Base-by-base conservation (phyloP, 2,329 filamentous ascomycete genomes). In the Diaporthe citrichinensis region DNA sequence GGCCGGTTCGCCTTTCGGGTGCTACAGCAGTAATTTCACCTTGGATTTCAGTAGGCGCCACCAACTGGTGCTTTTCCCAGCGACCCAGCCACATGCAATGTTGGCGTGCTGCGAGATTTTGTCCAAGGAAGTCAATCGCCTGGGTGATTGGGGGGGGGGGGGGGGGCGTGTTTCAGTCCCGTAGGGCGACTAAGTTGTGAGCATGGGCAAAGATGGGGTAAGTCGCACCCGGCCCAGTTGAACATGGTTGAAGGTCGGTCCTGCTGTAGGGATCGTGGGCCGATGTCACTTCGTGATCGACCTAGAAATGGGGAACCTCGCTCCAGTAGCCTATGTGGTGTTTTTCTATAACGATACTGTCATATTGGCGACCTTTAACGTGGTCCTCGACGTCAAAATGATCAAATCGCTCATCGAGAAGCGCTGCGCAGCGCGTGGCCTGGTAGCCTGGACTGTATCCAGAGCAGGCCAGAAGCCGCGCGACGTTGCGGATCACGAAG, bases 211-310 rank as follows among this genome's bases (percentile, higher is more conserved):
- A 46, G 39, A 31, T 44, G 59, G 59, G 39, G 39, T 46, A 65
- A 44, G 31, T 23, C 15, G 8, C 55, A 6, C 57, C 23, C 34
- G 6, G 17, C 34, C 36, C 59, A 28, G 39, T 9, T 62, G 39
- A 41, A 5, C 15, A 20, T 44, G 36, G n/a, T 41, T 44, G 59
- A 44, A 46, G 41, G n/a, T 31, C 28, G 59, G 41, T 34, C 31
- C 59, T 65, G 25, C 59, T 44, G n/a, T 46, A 31, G n/a, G 57
- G 41, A 65, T 46, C 9, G n/a, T 10, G 57, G 6, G 59, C 41
- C 59, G 59, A 65, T 65, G 61, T 46, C 6, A 65, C 41, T 31
- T 46, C 25, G 61, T 65, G 61, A 65, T 31, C 17, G 44, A n/a
- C 41, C 10, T 31, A 41, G 41, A n/a, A 12, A 65, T 46, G 59